Base-by-base conservation (phyloP, 352 stramenopile species). In the Phytopythium delawarense region DNA sequence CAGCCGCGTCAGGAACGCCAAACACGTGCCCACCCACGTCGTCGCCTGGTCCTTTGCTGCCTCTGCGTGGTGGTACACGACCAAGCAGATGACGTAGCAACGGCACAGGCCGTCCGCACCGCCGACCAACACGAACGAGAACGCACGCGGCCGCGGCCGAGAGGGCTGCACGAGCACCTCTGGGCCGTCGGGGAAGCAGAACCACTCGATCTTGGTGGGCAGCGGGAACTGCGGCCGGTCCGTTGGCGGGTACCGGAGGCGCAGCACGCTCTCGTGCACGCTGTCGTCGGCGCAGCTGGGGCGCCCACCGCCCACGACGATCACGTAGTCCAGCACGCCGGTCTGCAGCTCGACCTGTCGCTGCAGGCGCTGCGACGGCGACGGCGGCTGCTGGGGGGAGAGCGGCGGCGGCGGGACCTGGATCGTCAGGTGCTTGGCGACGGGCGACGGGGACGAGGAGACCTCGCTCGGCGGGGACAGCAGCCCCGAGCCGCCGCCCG, bases 131-230 rank as follows among this genome's bases (percentile, higher is more conserved):
- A 93, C 76, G 49, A 94, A 96, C 18, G 84, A 91, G 64, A 93
- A 94, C 4, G 89, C 13, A 49, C 84, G 86, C 20, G 74, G 80
- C 20, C 61, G 61, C 0, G 87, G 87, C 15, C 81, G 64, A 21
- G 74, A 39, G 13, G 57, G 37, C 65, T 89, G 76, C 15, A 66
- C 64, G 7, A 90, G 57, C 28, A 87, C 67, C 68, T 96, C 81
- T 0, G 78, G 72, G 8, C 87, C 87, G 25, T 71, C 72, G 1
- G 87, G 85, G 49, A 94, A 94, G 59, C 87, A 96, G 65, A 96
- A 96, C 86, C 87, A 96, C 65, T 96, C 87, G 53, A 96, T 87
- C 68, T 96, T 96, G 2, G 84, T 96, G 2, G 87, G 87, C 21
- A 94, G 56, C 7, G 84, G 78, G 62, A 91, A 94, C 20, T 79